Conservation (phyloP, 768 basidiomycete species). For the Psilocybe cyanescens region DNA sequence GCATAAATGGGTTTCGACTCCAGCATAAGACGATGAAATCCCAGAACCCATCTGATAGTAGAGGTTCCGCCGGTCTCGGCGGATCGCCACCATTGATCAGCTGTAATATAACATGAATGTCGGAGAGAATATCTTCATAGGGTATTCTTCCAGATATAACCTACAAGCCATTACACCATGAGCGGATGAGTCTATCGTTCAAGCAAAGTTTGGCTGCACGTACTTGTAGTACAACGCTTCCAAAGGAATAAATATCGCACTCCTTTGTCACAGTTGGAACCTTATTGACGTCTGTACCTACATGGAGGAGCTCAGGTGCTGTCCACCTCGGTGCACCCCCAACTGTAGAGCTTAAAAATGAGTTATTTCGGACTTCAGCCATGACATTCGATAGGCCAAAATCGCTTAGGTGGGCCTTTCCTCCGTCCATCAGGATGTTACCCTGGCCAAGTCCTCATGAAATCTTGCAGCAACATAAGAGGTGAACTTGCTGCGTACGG, state of each 20-base stretch:
- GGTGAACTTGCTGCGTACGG: not conserved
- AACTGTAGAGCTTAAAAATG: conserved; percentile 30
- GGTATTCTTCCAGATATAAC: conserved; percentile 8
- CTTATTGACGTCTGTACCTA: not conserved
- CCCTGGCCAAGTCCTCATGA: conserved; percentile 22
- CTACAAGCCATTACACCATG: not conserved
- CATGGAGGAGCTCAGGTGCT: conserved; percentile 34
- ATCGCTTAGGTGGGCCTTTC: conserved; percentile 36
- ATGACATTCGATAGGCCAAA: conserved; percentile 37
- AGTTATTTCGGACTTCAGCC: conserved; percentile 20
- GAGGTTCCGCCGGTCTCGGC: not conserved
- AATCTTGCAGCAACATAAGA: not conserved
- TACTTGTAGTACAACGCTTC: conserved; percentile 31
- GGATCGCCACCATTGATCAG: conserved; percentile 3
- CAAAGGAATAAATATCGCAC: conserved; percentile 42
- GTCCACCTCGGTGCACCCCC: conserved; percentile 36
- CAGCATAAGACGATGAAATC: conserved; percentile 1
- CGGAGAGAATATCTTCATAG: not conserved
- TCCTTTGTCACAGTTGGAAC: conserved; percentile 12
- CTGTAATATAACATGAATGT: not conserved
- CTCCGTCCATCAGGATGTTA: conserved; percentile 38
- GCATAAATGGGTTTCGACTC: not conserved
- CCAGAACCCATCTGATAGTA: not conserved
- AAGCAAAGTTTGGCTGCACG: not conserved
- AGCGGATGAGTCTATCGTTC: no score